phyloP scores from a whole-genome alignment of 2,329 filamentous ascomycete species.

The Xylariales sp. region DNA sequence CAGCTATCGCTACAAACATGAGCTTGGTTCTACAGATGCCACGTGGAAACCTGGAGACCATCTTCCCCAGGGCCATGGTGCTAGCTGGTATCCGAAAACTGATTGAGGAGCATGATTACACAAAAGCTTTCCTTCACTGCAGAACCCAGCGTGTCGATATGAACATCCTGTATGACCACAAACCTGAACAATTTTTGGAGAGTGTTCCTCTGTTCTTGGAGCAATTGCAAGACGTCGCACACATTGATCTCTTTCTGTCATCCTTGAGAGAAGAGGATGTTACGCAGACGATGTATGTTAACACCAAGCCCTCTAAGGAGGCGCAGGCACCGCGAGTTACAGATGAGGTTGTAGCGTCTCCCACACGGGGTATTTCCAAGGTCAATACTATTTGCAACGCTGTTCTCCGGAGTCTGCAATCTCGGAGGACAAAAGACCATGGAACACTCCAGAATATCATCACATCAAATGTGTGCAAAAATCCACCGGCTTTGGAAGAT shows the following conservation, averaged over 20 bases:
- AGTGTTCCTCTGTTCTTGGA: conserved; percentile 75
- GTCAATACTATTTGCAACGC: conserved; percentile 87
- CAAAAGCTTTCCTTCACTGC: conserved; percentile 79
- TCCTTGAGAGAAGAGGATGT: conserved; percentile 88
- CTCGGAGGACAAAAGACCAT: conserved; percentile 54
- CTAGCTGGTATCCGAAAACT: conserved; percentile 81
- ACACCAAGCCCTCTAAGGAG: conserved; percentile 58
- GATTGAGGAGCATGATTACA: conserved; percentile 78
- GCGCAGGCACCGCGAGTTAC: conserved; percentile 11
- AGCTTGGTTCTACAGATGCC: conserved; percentile 91
- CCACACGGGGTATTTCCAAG: conserved; percentile 46
- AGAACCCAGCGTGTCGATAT: conserved; percentile 93
- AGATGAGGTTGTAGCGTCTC: not conserved
- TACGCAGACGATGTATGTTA: conserved; percentile 85
- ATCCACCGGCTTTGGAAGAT: conserved; percentile 82
- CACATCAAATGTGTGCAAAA: conserved; percentile 91
- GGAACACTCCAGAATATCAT: conserved; percentile 76
- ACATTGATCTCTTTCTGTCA: conserved; percentile 88
- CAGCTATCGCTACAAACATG: conserved; percentile 83
- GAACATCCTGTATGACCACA: conserved; percentile 94
- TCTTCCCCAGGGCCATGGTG: conserved; percentile 89
- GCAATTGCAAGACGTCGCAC: conserved; percentile 75
- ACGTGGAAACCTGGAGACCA: conserved; percentile 90
- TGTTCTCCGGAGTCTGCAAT: conserved; percentile 64
- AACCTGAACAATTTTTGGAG: conserved; percentile 77